Conservation (phyloP, 2,329 filamentous ascomycete species). For the Fusarium coicis region DNA sequence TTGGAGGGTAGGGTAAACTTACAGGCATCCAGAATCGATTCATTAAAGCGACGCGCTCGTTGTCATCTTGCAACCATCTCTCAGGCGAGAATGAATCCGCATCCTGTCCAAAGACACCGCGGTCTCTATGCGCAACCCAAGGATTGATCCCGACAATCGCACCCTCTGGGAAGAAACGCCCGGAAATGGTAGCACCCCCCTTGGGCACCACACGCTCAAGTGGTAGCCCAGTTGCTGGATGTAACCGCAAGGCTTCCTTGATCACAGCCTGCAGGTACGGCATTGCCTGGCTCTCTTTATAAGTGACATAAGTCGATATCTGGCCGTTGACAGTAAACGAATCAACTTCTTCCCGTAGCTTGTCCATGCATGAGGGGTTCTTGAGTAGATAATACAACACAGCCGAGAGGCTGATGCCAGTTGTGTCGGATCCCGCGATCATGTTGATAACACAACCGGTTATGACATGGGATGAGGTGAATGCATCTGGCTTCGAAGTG, state of each 20-base stretch:
- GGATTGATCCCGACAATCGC: neutral
- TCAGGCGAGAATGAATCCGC: neutral
- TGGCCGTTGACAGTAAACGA: neutral
- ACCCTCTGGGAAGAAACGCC: neutral
- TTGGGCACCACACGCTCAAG: conserved; percentile 8
- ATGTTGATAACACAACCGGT: neutral
- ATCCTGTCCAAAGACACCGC: neutral
- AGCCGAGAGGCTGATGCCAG: neutral
- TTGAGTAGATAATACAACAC: neutral
- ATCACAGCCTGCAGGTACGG: conserved; percentile 29
- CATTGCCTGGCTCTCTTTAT: neutral
- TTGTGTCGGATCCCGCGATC: neutral
- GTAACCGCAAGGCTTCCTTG: conserved; percentile 36
- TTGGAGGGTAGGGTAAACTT: neutral
- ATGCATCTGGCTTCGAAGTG: neutral
- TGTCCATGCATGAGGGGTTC: neutral
- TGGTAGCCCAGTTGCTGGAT: conserved; percentile 23
- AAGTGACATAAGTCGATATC: neutral
- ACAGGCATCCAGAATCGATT: neutral
- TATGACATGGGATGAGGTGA: neutral
- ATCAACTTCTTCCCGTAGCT: neutral
- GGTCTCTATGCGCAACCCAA: neutral
- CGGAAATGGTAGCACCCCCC: neutral
- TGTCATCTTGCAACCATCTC: neutral
- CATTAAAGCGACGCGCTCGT: neutral